Percentiles rank a stretch among this genome's conserved stretches.
Evolutionary conservation across 148 eudicot species (phyloP).

Genomic region (Nepenthes gracilis): DNA sequence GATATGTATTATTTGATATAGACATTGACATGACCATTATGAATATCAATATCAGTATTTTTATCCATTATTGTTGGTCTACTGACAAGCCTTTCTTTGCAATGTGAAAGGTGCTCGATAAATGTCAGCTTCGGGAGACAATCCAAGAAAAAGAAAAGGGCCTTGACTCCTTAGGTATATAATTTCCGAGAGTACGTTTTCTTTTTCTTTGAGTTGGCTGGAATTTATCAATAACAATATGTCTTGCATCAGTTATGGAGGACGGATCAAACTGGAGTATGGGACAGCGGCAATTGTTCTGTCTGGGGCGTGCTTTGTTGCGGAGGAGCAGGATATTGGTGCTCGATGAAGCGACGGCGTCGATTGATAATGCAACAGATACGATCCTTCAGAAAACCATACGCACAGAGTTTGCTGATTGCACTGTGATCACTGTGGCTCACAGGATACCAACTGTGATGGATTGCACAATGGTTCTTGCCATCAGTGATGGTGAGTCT

Average conservation of each 20-base stretch:
- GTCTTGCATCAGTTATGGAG: constrained; percentile 43
- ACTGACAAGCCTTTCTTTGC: neutral
- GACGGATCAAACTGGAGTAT: constrained; percentile 98
- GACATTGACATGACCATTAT: too few relatives aligned
- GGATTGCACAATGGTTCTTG: constrained; percentile 90
- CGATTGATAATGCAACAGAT: constrained; percentile 81
- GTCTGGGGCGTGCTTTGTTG: constrained; percentile 76
- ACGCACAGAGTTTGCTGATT: constrained; percentile 62
- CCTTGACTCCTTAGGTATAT: constrained; percentile 60
- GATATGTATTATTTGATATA: too few relatives aligned
- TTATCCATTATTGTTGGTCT: neutral
- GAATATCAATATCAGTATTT: neutral
- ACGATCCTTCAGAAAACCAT: constrained; percentile 66
- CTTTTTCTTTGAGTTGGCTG: neutral
- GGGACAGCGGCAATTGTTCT: constrained; percentile 89
- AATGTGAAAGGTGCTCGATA: constrained; percentile 47
- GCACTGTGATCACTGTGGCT: constrained; percentile 90
- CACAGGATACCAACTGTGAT: constrained; percentile 91
- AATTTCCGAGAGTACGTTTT: neutral
- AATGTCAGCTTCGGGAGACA: constrained; percentile 77
- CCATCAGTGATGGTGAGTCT: constrained; percentile 72
- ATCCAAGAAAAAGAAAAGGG: constrained; percentile 68
- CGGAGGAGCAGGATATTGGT: constrained; percentile 81
- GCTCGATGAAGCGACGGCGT: constrained; percentile 95
- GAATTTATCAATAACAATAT: neutral